Evolutionary conservation across 352 stramenopile genomes (phyloP).

Genomic region (Globisporangium yorkense): DNA sequence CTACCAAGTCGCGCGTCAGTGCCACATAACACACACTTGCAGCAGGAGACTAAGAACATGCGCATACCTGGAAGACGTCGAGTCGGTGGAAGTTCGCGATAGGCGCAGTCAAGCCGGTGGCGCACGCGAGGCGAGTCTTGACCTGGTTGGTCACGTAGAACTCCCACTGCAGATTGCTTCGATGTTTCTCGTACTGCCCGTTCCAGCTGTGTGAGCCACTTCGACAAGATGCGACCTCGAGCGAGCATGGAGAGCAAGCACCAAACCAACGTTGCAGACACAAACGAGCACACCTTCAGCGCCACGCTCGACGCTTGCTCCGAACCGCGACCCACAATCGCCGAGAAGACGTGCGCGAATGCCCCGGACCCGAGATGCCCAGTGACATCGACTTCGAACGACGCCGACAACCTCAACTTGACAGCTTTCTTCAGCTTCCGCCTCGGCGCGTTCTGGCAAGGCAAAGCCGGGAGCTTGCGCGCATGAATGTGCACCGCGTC

Average conservation of each 20-base stretch:
- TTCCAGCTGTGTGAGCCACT: not conserved
- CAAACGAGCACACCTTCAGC: constrained; percentile 42
- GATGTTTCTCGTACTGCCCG: constrained; percentile 59
- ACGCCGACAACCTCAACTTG: constrained; percentile 24
- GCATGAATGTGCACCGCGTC: constrained; percentile 50
- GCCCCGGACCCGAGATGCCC: constrained; percentile 64
- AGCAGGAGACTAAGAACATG: constrained; percentile 1
- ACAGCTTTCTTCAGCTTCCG: constrained; percentile 57
- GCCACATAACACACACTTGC: not conserved
- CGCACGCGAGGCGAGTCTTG: constrained; percentile 23
- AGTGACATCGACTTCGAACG: constrained; percentile 32
- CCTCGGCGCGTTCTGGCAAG: constrained; percentile 32
- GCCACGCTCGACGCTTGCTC: constrained; percentile 30
- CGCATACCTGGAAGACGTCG: constrained; percentile 42
- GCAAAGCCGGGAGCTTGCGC: constrained; percentile 38
- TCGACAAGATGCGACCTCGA: not conserved
- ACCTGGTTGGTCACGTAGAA: constrained; percentile 66
- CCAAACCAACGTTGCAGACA: not conserved
- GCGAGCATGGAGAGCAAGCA: not conserved
- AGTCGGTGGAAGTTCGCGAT: constrained; percentile 41
- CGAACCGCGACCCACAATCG: constrained; percentile 21
- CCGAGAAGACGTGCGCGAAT: constrained; percentile 74
- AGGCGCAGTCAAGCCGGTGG: constrained; percentile 16
- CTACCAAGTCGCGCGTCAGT: constrained; percentile 17
- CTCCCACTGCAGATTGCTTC: constrained; percentile 74